These are phyloP conservation scores for Phytophthora sp. DNA, from an alignment of 352 stramenopile species.

Conservation along the genomic window DNA sequence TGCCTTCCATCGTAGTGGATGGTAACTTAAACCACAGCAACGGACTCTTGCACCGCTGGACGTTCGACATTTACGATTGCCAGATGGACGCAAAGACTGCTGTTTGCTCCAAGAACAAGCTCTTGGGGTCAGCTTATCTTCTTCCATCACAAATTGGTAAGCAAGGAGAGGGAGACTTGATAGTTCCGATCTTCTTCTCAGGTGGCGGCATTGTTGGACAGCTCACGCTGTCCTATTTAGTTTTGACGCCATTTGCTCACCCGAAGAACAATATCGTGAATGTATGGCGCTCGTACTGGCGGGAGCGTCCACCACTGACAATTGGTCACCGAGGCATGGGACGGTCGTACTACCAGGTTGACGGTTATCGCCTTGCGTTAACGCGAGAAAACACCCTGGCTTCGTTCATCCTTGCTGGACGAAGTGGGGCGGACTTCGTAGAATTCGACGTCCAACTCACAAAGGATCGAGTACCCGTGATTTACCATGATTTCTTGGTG, in stretches of 20 bases:
- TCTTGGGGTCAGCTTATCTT: constrained; percentile 48
- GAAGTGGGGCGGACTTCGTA: constrained; percentile 77
- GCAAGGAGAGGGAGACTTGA: constrained; percentile 61
- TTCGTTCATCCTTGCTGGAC: constrained; percentile 74
- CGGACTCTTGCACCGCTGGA: constrained; percentile 40
- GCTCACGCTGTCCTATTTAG: constrained; percentile 55
- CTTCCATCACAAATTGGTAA: constrained; percentile 55
- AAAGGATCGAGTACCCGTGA: constrained; percentile 71
- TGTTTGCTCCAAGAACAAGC: constrained; percentile 12
- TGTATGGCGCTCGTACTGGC: constrained; percentile 76
- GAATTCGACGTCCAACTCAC: constrained; percentile 88
- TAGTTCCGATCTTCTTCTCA: constrained; percentile 52
- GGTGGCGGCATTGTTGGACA: constrained; percentile 46
- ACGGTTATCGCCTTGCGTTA: constrained; percentile 55
- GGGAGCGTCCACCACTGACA: constrained; percentile 54
- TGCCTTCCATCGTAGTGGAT: constrained; percentile 37
- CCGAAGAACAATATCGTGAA: constrained; percentile 57
- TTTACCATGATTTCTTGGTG: constrained; percentile 85
- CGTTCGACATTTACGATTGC: constrained; percentile 46
- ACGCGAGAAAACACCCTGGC: constrained; percentile 81
- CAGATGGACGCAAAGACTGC: constrained; percentile 19
- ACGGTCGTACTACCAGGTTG: constrained; percentile 76
- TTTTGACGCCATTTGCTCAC: constrained; percentile 62
- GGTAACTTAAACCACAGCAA: constrained; percentile 9
- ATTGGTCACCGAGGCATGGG: constrained; percentile 82